Conservation (phyloP, 176 grass and related monocot genomes). For the Juncus effusus region DNA sequence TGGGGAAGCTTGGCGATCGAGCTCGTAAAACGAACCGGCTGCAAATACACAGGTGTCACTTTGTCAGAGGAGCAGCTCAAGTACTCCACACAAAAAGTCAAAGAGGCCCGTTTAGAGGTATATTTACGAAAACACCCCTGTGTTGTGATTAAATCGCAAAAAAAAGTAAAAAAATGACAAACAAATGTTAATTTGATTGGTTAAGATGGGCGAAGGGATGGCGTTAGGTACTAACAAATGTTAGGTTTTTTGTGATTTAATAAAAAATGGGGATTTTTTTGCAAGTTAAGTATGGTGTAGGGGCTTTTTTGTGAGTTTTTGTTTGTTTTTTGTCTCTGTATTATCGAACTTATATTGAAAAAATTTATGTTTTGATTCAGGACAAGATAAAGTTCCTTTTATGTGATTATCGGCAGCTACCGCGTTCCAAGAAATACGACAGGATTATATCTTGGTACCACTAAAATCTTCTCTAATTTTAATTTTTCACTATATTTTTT, state of each 20-base stretch:
- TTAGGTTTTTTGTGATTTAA: too few species aligned
- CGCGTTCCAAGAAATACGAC: constrained; percentile 44
- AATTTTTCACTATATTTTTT: not conserved
- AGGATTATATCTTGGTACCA: constrained; percentile 83
- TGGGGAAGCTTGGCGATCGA: constrained; percentile 85
- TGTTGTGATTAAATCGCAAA: not conserved
- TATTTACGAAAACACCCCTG: not conserved
- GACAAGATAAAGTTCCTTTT: constrained; percentile 62
- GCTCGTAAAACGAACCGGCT: constrained; percentile 68
- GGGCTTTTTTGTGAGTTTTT: too few species aligned
- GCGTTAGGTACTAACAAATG: too few species aligned
- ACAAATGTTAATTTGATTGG: too few species aligned
- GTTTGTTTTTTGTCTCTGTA: too few species aligned
- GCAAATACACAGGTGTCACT: constrained; percentile 88
- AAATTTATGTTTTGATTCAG: constrained; percentile 22
- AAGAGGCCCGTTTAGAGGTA: constrained; percentile 78
- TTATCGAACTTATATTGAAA: too few species aligned
- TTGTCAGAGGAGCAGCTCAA: constrained; percentile 78
- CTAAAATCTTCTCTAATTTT: not conserved
- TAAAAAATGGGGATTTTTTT: too few species aligned
- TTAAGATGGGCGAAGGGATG: too few species aligned
- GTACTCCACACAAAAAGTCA: constrained; percentile 51
- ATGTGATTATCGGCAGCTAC: constrained; percentile 78
- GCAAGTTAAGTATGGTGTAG: not conserved
- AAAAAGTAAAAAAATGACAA: too few species aligned